phyloP scores from a whole-genome alignment of 208 protist genomes.

The Tritrichomonas musculus region DNA sequence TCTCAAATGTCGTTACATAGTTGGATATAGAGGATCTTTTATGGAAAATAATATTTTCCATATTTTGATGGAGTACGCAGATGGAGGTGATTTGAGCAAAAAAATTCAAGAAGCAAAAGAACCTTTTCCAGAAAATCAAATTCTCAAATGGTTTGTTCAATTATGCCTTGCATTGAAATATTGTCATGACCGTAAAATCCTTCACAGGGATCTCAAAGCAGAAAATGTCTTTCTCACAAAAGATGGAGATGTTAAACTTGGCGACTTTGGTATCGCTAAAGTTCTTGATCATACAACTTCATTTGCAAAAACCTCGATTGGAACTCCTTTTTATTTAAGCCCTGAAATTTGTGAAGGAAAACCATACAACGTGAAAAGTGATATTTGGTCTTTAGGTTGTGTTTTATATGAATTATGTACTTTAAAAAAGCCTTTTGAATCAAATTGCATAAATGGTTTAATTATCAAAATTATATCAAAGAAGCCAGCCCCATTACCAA shows the following conservation, averaged over 20 bases:
- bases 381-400: background rate
- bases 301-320: conserved; percentile 32
- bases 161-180: conserved; percentile 37
- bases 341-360: conserved; percentile 30
- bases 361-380: background rate
- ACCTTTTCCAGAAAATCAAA: background rate
- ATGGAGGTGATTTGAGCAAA: conserved; percentile 35
- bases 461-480: background rate
- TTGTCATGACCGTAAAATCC: conserved; percentile 27
- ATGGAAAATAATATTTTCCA: background rate
- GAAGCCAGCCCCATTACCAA: background rate
- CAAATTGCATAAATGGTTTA: background rate
- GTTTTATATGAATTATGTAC: background rate
- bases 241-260: conserved; percentile 35
- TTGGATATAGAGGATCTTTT: conserved; percentile 4
- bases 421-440: background rate
- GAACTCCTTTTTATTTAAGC: conserved; percentile 35
- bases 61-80: conserved; percentile 37
- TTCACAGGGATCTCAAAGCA: conserved; percentile 50
- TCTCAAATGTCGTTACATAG: background rate
- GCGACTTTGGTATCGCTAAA: conserved; percentile 44
- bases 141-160: conserved; percentile 28
- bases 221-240: conserved; percentile 41
- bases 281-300: background rate
- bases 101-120: too few species aligned